phyloP scores from a whole-genome alignment of 192 early-diverging fungal genomes.

The Coemansia sp. region DNA sequence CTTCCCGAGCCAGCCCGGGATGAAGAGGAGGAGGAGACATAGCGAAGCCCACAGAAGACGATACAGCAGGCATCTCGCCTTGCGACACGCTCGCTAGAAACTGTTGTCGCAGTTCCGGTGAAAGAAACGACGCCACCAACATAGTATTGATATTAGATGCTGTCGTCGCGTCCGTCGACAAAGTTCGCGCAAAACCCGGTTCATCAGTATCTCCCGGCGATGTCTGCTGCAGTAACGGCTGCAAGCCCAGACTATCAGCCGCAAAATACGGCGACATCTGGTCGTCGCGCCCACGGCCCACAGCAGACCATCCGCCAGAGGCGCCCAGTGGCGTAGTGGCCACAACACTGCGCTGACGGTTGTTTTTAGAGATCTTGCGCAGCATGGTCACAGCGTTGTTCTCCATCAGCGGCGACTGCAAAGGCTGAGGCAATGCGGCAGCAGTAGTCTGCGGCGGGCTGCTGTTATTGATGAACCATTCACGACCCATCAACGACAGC shows the following conservation, averaged over 20 bases:
- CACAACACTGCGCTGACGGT: constrained; percentile 21
- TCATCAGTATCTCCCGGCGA: constrained; percentile 1
- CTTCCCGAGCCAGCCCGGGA: constrained; percentile 2
- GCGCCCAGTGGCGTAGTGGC: background rate
- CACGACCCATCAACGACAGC: constrained; percentile 23
- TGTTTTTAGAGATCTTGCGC: constrained; percentile 49
- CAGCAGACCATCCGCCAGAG: constrained; percentile 6
- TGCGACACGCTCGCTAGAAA: constrained; percentile 4
- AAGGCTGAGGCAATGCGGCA: constrained; percentile 14
- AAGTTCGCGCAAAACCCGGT: constrained; percentile 8
- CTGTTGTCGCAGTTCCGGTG: constrained; percentile 35
- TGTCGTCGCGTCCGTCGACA: constrained; percentile 23
- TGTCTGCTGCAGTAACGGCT: background rate
- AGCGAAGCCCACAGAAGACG: background rate
- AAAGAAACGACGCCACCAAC: constrained; percentile 47
- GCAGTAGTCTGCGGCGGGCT: constrained; percentile 2
- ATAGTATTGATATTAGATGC: constrained; percentile 20
- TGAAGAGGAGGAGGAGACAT: background rate
- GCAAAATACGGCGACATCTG: constrained; percentile 11
- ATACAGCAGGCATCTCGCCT: background rate
- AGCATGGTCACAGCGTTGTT: constrained; percentile 46
- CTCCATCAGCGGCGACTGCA: constrained; percentile 42
- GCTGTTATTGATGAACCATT: constrained; percentile 22
- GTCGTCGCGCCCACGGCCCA: background rate
- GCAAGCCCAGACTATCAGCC: constrained; percentile 3